A percentile compares a stretch with the other conserved stretches of the same genome.
Evolutionary conservation across 179 eudicot species (phyloP).

Genomic region (Amaranthus tricolor): DNA sequence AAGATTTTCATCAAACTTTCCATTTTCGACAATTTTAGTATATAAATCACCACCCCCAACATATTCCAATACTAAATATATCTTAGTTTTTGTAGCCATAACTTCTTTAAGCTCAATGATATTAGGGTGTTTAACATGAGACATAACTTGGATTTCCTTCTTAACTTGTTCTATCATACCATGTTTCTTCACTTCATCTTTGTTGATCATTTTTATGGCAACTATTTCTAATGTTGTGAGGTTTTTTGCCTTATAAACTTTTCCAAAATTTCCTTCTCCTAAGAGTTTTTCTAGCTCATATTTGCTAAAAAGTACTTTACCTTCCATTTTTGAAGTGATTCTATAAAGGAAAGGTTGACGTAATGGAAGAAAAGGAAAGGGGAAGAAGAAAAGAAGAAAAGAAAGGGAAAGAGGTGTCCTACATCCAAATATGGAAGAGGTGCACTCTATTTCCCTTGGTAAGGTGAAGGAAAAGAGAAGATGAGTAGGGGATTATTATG

Average conservation of each 20-base stretch:
- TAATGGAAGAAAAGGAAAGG: background rate
- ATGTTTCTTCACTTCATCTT: conserved; percentile 35
- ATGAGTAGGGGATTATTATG: background rate
- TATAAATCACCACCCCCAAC: conserved; percentile 46
- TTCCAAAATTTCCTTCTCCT: conserved; percentile 48
- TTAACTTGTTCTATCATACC: conserved; percentile 38
- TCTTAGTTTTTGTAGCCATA: conserved; percentile 40
- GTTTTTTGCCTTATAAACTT: conserved; percentile 35
- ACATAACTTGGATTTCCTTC: conserved; percentile 43
- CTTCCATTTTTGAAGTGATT: conserved; percentile 27
- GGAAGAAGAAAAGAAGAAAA: background rate
- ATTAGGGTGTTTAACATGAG: conserved; percentile 39
- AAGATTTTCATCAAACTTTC: conserved; percentile 28
- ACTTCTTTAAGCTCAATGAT: conserved; percentile 49
- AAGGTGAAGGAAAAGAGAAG: background rate
- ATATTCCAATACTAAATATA: conserved; percentile 45
- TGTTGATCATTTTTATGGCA: conserved; percentile 41
- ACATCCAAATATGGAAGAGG: conserved; percentile 25
- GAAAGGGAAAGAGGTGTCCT: conserved; percentile 24
- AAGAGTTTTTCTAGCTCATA: conserved; percentile 35
- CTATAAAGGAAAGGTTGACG: background rate
- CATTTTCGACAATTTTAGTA: conserved; percentile 23
- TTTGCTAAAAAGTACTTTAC: conserved; percentile 33
- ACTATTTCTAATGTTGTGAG: conserved; percentile 30
- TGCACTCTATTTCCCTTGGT: conserved; percentile 20